Conservation (phyloP, 352 stramenopile species). For the Phytophthora syringae region DNA sequence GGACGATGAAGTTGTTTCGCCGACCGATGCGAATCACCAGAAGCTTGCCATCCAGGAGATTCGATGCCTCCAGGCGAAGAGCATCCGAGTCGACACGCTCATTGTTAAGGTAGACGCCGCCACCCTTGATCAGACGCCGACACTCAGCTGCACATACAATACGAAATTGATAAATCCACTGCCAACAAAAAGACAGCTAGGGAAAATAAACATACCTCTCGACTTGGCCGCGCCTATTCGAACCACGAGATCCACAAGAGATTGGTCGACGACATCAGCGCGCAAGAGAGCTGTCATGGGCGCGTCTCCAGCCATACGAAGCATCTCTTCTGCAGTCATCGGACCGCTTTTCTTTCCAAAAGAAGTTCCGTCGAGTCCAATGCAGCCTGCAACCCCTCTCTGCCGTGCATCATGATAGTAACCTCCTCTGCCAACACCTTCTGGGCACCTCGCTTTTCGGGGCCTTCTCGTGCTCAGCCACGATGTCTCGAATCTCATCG, state of each 20-base stretch:
- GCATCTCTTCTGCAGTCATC: constrained; percentile 73
- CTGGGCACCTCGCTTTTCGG: constrained; percentile 84
- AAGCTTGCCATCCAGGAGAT: constrained; percentile 71
- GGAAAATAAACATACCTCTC: constrained; percentile 66
- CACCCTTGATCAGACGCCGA: constrained; percentile 95
- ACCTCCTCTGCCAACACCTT: constrained; percentile 78
- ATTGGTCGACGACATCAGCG: constrained; percentile 68
- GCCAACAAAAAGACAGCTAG: not conserved
- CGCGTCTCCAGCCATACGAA: constrained; percentile 73
- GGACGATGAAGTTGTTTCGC: constrained; percentile 85
- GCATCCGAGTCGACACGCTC: constrained; percentile 69
- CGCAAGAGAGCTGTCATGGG: constrained; percentile 47
- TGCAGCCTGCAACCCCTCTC: constrained; percentile 73
- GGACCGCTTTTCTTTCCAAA: constrained; percentile 63
- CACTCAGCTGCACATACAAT: constrained; percentile 83
- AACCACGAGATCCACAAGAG: constrained; percentile 93
- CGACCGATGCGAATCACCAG: constrained; percentile 75
- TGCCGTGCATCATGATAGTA: constrained; percentile 95
- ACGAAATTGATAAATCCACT: not conserved
- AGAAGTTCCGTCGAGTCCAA: constrained; percentile 71
- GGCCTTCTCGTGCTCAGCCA: constrained; percentile 75
- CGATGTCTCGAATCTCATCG: constrained; percentile 92
- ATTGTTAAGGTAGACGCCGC: constrained; percentile 95
- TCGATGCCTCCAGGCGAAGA: constrained; percentile 39
- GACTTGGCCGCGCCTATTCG: constrained; percentile 88